Percentiles rank a stretch among this genome's conserved stretches.
Evolutionary conservation across 257 asterid species (phyloP).

Genomic region (Gentiana dahurica): DNA sequence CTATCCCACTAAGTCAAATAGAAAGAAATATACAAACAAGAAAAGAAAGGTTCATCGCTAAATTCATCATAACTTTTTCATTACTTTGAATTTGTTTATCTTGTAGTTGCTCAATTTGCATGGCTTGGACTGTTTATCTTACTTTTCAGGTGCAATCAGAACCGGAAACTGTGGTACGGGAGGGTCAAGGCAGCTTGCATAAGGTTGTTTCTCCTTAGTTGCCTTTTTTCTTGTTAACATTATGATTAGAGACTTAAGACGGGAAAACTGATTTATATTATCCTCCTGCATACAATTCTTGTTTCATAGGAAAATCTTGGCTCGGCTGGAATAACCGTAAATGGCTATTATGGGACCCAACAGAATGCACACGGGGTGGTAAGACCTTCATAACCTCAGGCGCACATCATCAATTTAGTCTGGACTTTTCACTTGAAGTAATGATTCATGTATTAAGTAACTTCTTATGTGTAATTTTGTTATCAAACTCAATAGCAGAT

Average conservation of each 20-base stretch:
- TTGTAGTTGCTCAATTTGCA: too few relatives aligned
- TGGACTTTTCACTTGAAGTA: neutral
- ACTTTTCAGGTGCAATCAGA: constrained; percentile 53
- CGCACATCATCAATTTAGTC: neutral
- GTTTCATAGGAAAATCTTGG: constrained; percentile 52
- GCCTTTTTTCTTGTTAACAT: constrained; percentile 3
- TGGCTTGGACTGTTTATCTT: too few relatives aligned
- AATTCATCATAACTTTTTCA: constrained; percentile 10
- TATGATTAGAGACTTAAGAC: neutral
- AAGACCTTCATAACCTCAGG: constrained; percentile 16
- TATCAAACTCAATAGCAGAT: constrained; percentile 20
- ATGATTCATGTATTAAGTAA: neutral
- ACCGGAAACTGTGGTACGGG: constrained; percentile 44
- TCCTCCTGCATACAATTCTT: constrained; percentile 2
- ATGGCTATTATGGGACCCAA: constrained; percentile 78
- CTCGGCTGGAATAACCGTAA: constrained; percentile 53
- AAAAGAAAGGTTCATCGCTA: constrained; percentile 63
- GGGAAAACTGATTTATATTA: neutral
- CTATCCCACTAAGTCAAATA: constrained; percentile 38
- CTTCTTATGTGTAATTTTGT: neutral
- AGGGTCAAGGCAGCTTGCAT: constrained; percentile 53
- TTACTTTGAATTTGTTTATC: constrained; percentile 7
- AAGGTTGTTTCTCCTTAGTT: constrained; percentile 41
- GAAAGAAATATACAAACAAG: constrained; percentile 60
- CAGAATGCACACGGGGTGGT: constrained; percentile 91